Evolutionary conservation across 306 rosid genomes (phyloP).

Genomic region (Luffa acutangula): DNA sequence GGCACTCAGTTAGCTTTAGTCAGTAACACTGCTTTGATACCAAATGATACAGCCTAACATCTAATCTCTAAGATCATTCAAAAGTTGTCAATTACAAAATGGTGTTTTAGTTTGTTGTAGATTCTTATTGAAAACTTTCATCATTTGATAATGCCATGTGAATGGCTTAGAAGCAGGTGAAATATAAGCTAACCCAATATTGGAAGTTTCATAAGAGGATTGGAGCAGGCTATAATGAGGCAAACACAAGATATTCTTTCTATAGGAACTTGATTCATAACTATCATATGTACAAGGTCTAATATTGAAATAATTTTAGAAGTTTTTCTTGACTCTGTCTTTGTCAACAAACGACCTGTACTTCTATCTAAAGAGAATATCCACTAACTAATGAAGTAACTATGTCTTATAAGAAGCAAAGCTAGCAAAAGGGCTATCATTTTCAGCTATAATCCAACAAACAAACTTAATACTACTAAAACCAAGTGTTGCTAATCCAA

Average conservation of each 20-base stretch:
- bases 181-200: not conserved
- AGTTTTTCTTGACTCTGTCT: not conserved
- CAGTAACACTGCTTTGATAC: not conserved
- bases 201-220: not conserved
- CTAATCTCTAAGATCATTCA: not conserved
- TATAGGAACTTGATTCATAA: not conserved
- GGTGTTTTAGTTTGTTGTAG: too few species aligned
- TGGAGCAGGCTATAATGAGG: not conserved
- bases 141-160: not conserved
- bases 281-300: not conserved
- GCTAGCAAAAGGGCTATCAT: not conserved
- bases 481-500: not conserved
- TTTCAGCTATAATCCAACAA: not conserved
- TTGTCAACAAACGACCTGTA: not conserved
- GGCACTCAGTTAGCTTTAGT: not conserved
- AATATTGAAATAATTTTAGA: not conserved
- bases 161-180: not conserved
- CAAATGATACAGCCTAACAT: not conserved
- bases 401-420: not conserved
- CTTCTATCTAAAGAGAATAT: not conserved
- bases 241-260: not conserved
- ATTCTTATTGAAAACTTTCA: too few species aligned
- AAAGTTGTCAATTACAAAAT: too few species aligned
- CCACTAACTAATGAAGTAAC: not conserved
- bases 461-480: not conserved